These are phyloP conservation scores for Tricharina praecox DNA, from an alignment of 495 filamentous ascomycete genomes.

Conservation along the genomic window DNA sequence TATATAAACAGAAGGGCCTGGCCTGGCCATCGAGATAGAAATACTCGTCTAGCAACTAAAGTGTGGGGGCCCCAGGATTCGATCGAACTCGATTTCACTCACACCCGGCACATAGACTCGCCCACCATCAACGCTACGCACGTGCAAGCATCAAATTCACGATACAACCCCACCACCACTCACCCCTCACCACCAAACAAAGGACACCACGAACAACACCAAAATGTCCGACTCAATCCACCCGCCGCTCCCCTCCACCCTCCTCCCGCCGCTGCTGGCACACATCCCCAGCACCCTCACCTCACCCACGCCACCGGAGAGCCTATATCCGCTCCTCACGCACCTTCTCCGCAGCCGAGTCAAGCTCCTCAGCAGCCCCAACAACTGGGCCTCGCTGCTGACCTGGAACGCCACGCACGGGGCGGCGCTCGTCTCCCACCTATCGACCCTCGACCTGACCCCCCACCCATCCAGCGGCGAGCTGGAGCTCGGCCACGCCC, in stretches of 20 bases:
- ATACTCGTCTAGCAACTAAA: no score
- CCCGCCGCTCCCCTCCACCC: constrained; percentile 53
- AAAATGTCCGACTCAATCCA: neutral
- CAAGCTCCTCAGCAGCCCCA: constrained; percentile 45
- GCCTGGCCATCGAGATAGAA: no score
- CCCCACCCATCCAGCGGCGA: constrained; percentile 87
- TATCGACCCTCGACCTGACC: constrained; percentile 53
- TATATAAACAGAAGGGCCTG: no score
- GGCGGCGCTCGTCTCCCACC: constrained; percentile 44
- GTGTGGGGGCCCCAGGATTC: no score
- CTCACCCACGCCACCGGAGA: constrained; percentile 58
- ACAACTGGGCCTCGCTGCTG: constrained; percentile 78
- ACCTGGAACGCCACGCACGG: constrained; percentile 61
- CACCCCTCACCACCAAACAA: no score
- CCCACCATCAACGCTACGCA: no score
- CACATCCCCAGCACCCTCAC: constrained; percentile 35
- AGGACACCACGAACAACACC: neutral
- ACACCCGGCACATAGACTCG: no score
- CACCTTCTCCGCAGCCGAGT: constrained; percentile 84
- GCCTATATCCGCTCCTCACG: constrained; percentile 64
- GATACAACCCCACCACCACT: no score
- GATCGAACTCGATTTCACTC: no score
- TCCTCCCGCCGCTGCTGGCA: constrained; percentile 25
- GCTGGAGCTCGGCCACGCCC: constrained; percentile 56
- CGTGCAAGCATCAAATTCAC: no score